These are phyloP conservation scores for Colletotrichum sp. DNA, from an alignment of 2,329 filamentous ascomycete genomes.

Conservation along the genomic window DNA sequence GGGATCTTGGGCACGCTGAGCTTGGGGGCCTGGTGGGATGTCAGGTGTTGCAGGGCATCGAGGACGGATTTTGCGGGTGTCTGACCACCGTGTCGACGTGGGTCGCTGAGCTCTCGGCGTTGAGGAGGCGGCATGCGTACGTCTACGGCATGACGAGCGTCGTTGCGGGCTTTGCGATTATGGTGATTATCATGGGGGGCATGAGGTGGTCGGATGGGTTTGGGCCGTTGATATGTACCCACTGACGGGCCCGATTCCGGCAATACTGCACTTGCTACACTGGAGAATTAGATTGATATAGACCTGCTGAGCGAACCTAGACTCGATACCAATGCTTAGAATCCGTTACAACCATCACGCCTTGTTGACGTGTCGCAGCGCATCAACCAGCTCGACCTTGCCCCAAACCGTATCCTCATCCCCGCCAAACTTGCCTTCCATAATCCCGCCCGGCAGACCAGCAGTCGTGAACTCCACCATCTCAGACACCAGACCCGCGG, in stretches of 20 bases:
- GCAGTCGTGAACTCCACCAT: constrained; percentile 12
- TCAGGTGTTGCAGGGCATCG: constrained; percentile 69
- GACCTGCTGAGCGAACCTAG: not conserved
- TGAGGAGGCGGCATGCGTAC: constrained; percentile 65
- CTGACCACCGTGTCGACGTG: constrained; percentile 72
- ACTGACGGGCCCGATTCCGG: not conserved
- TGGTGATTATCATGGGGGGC: constrained; percentile 78
- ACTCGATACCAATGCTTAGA: not conserved
- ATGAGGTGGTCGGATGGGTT: constrained; percentile 73
- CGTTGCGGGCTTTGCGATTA: constrained; percentile 56
- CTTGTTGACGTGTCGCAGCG: too few relatives aligned
- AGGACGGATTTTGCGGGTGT: constrained; percentile 73
- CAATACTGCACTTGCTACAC: fast-evolving
- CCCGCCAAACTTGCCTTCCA: constrained; percentile 25
- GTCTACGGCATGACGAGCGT: constrained; percentile 71
- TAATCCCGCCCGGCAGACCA: constrained; percentile 27
- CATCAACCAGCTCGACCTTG: constrained; percentile 28
- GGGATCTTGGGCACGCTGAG: constrained; percentile 75
- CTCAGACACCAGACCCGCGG: constrained; percentile 13
- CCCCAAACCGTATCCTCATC: constrained; percentile 29
- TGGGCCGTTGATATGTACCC: constrained; percentile 40
- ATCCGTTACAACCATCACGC: not conserved
- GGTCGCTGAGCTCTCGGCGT: constrained; percentile 63
- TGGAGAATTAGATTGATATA: not conserved
- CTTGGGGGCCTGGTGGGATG: constrained; percentile 63